These are phyloP conservation scores for Solanum megistacrolobum DNA, from an alignment of 257 asterid species.

Conservation along the genomic window DNA sequence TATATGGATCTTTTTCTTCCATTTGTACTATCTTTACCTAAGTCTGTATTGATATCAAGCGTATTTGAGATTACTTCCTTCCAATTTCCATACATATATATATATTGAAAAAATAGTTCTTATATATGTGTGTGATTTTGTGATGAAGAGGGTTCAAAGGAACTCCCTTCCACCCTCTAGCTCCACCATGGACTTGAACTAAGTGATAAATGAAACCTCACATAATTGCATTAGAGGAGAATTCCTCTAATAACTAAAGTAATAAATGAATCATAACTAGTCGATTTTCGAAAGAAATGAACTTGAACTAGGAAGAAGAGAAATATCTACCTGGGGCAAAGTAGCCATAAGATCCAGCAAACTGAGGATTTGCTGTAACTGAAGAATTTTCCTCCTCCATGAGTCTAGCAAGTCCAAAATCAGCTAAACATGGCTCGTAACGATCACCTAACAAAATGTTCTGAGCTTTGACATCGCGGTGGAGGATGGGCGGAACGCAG, in stretches of 20 bases:
- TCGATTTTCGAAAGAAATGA: background rate
- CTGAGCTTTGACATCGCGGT: constrained; percentile 59
- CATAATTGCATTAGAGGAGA: background rate
- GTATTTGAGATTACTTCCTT: background rate
- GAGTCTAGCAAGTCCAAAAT: constrained; percentile 77
- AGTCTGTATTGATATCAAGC: background rate
- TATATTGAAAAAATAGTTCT: background rate
- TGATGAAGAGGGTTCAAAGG: background rate
- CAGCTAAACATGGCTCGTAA: constrained; percentile 65
- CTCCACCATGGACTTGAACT: background rate
- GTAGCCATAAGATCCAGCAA: constrained; percentile 88
- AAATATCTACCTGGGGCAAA: constrained; percentile 65
- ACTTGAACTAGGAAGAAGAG: background rate
- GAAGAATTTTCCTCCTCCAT: constrained; percentile 44
- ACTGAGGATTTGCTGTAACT: constrained; percentile 43
- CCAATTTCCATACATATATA: no score
- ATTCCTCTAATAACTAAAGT: background rate
- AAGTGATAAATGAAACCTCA: background rate
- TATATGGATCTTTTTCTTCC: background rate
- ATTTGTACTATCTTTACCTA: background rate
- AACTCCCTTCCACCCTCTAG: background rate
- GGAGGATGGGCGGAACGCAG: constrained; percentile 70
- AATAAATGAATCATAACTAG: background rate
- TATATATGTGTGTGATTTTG: background rate
- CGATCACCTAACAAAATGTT: constrained; percentile 57